phyloP scores from a whole-genome alignment of 2,329 filamentous ascomycete genomes.

The Pseudogymnoascus sp. region DNA sequence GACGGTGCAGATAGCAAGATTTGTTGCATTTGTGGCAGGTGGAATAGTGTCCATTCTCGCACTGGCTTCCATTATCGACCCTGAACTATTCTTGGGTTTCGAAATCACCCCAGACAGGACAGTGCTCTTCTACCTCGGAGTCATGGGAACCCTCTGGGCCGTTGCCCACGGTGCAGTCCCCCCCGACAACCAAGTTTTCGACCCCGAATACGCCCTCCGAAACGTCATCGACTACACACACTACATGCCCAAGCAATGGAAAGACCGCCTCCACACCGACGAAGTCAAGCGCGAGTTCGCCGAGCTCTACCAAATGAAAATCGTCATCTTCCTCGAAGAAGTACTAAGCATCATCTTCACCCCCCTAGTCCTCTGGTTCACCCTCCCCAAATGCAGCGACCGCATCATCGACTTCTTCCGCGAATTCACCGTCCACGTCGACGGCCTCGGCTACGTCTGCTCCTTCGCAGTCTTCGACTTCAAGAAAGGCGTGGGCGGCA shows the following conservation, averaged over 20 bases:
- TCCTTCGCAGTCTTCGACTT: conserved; percentile 98
- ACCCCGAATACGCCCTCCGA: conserved; percentile 80
- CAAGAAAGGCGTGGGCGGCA: conserved; percentile 62
- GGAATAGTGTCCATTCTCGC: conserved; percentile 80
- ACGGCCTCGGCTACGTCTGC: conserved; percentile 91
- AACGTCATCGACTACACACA: conserved; percentile 91
- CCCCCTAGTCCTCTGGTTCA: conserved; percentile 79
- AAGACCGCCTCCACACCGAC: conserved; percentile 80
- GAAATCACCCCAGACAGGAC: conserved; percentile 85
- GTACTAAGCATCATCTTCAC: conserved; percentile 87
- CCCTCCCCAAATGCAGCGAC: conserved; percentile 79
- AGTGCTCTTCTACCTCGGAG: conserved; percentile 79
- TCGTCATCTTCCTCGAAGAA: conserved; percentile 87
- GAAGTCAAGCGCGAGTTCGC: conserved; percentile 90
- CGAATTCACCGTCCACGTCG: conserved; percentile 94
- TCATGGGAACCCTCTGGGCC: conserved; percentile 78
- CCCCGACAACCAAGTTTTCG: conserved; percentile 81
- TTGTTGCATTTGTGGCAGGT: conserved; percentile 79
- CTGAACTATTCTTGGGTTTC: conserved; percentile 83
- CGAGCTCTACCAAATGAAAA: conserved; percentile 81
- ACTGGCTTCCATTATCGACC: conserved; percentile 76
- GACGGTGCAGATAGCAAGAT: conserved; percentile 74
- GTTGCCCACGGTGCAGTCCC: conserved; percentile 75
- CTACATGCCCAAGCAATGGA: conserved; percentile 85
- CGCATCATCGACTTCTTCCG: conserved; percentile 96